These are phyloP conservation scores for Tricholomella constricta DNA, from an alignment of 768 basidiomycete genomes.

Conservation along the genomic window DNA sequence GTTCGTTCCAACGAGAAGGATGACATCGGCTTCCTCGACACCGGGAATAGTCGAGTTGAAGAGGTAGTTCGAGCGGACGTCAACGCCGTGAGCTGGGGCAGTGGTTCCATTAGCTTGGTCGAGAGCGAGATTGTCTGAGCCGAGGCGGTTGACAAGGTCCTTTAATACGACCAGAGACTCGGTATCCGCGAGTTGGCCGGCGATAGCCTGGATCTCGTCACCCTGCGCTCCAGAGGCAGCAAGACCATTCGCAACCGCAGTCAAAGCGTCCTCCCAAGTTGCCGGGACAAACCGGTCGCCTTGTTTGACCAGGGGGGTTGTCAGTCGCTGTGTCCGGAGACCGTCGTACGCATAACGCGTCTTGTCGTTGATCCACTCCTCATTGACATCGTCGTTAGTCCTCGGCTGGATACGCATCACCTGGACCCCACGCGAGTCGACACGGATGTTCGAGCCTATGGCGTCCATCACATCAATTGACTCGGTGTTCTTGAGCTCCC, in stretches of 20 bases:
- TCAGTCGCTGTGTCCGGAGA: conserved; percentile 91
- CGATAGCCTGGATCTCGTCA: conserved; percentile 94
- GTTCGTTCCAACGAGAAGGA: conserved; percentile 94
- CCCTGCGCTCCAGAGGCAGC: conserved; percentile 77
- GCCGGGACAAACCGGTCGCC: conserved; percentile 93
- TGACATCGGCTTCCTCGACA: conserved; percentile 87
- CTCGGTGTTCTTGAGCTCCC: conserved; percentile 99
- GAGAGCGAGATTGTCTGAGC: conserved; percentile 89
- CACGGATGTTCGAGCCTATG: conserved; percentile 92
- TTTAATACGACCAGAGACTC: conserved; percentile 93
- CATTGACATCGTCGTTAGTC: conserved; percentile 97
- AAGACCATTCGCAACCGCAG: conserved; percentile 78
- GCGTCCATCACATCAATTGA: conserved; percentile 95
- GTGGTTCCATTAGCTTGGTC: conserved; percentile 71
- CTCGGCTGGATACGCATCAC: conserved; percentile 98
- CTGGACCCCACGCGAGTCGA: conserved; percentile 93
- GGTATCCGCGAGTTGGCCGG: conserved; percentile 90
- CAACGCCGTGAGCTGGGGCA: conserved; percentile 79
- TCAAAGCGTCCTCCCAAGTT: conserved; percentile 88
- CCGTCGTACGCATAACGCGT: conserved; percentile 97
- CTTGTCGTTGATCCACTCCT: conserved; percentile 99
- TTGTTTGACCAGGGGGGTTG: conserved; percentile 84
- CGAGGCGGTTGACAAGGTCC: conserved; percentile 89
- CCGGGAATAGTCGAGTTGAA: conserved; percentile 94
- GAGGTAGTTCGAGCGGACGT: conserved; percentile 93